Base-by-base conservation (phyloP, 345 rosid species). In the Gossypium turneri region DNA sequence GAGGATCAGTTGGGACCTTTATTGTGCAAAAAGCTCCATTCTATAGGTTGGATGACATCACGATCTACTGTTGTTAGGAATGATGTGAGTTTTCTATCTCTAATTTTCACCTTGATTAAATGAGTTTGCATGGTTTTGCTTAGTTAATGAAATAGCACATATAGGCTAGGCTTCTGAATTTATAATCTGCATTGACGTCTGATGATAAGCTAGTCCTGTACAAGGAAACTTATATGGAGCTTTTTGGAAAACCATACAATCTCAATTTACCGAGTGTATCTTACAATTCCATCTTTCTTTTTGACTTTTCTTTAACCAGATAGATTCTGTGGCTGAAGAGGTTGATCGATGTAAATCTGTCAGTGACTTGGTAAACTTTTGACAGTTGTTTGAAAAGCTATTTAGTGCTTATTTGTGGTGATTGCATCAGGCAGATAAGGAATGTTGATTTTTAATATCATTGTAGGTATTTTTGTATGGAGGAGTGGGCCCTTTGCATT, bases 321-420 rank as follows among this genome's bases (percentile, higher is more conserved):
- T 93, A 79, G 99, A 95, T 87, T 89, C 92, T 60, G 99, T 95
- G 69, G 97, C 98, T 57, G 98, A 93, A 85, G 99, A 93, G 80
- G 96, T 95, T 73, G 99, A 93, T 56, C 90, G 81, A 59, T 84
- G 75, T 73, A 91, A 84, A 83, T 87, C 92, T 69, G 76, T 86
- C 64, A 83, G 83, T 84, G 96, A 95, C 81, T 85, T 93, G 93
- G 99, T 95, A 84, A 82, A 62, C 38, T n/a, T 22, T 66, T 75
- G 52, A 27, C 25, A 73, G 56, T 72, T 47, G 22, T 15, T 29
- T 69, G 41, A 48, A 56, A 51, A 62, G 62, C n/a, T 24, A 9
- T 25, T 56, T 34, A 61, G 44, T 61, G 45, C 20, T 58, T 77
- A 11, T 75, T 70, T 74, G 43, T 56, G 27, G 45, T 22, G 41